Conservation (phyloP, 2,329 filamentous ascomycete genomes). For the Calonectria honghensis region DNA sequence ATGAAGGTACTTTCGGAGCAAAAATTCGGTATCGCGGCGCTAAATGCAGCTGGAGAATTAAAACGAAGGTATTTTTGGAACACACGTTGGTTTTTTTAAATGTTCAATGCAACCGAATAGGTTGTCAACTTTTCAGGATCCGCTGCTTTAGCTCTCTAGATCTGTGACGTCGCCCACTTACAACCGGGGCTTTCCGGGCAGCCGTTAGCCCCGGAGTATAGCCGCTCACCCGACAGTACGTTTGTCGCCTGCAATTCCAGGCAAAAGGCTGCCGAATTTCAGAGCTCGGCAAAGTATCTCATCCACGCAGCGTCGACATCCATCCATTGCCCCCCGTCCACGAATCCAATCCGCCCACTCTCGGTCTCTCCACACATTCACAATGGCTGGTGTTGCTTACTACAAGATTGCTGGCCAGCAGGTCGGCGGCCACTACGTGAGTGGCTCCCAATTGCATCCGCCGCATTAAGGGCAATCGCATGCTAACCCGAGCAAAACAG, state of each 20-base stretch:
- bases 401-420: conserved; percentile 76
- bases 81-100: conserved; percentile 1
- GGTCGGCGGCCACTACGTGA: conserved; percentile 77
- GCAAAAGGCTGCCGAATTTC: conserved; percentile 54
- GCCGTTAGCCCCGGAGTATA: conserved; percentile 54
- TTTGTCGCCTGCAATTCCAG: conserved; percentile 60
- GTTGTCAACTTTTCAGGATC: conserved; percentile 45
- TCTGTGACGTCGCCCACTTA: conserved; percentile 50
- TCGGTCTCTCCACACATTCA: conserved; percentile 50
- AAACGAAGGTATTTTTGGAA: background rate
- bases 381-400: conserved; percentile 63
- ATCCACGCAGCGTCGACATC: conserved; percentile 52
- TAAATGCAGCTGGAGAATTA: background rate
- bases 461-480: conserved; percentile 31
- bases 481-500: conserved; percentile 60
- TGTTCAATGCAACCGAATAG: conserved; percentile 35
- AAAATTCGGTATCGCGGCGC: background rate
- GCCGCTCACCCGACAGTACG: conserved; percentile 45
- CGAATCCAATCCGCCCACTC: conserved; percentile 55
- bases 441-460: conserved; percentile 57
- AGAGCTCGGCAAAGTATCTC: conserved; percentile 57
- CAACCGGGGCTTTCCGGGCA: conserved; percentile 54
- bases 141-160: conserved; percentile 37
- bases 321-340: conserved; percentile 55
- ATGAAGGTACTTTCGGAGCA: background rate